Evolutionary conservation across 345 rosid genomes (phyloP).

Genomic region (Populus simonii): DNA sequence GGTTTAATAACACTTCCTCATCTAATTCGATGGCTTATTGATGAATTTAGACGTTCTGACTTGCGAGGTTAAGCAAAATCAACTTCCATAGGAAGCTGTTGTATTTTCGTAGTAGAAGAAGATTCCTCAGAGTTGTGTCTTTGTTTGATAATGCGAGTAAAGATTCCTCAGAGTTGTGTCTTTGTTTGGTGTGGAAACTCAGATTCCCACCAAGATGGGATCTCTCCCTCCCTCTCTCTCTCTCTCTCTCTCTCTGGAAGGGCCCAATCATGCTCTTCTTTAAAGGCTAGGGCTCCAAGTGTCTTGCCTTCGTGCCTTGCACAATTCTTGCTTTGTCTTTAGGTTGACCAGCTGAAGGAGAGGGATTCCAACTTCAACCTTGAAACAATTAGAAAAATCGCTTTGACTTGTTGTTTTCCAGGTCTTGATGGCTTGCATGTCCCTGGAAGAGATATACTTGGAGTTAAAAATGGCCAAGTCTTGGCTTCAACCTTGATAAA

Average conservation of each 20-base stretch:
- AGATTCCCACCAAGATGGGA: background rate
- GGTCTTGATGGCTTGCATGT: constrained; percentile 27
- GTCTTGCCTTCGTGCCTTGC: constrained; percentile 27
- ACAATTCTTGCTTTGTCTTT: constrained; percentile 8
- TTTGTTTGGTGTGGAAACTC: background rate
- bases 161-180: background rate
- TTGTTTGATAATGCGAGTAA: background rate
- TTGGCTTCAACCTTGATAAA: constrained; percentile 13
- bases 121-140: background rate
- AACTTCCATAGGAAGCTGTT: too few species aligned
- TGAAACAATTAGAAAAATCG: background rate
- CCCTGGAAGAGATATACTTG: background rate
- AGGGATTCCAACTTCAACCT: constrained; percentile 7
- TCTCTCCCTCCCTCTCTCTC: background rate
- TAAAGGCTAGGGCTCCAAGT: constrained; percentile 24
- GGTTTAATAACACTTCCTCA: too few species aligned
- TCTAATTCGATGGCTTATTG: too few species aligned
- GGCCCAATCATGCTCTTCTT: background rate
- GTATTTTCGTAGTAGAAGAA: too few species aligned
- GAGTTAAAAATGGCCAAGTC: background rate
- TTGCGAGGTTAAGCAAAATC: too few species aligned
- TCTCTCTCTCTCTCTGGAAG: background rate
- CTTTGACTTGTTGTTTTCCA: background rate
- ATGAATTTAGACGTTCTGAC: too few species aligned
- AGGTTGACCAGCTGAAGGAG: constrained; percentile 4